Base-by-base conservation (phyloP, 164 flowering plant species). In the Liriodendron chinense region DNA sequence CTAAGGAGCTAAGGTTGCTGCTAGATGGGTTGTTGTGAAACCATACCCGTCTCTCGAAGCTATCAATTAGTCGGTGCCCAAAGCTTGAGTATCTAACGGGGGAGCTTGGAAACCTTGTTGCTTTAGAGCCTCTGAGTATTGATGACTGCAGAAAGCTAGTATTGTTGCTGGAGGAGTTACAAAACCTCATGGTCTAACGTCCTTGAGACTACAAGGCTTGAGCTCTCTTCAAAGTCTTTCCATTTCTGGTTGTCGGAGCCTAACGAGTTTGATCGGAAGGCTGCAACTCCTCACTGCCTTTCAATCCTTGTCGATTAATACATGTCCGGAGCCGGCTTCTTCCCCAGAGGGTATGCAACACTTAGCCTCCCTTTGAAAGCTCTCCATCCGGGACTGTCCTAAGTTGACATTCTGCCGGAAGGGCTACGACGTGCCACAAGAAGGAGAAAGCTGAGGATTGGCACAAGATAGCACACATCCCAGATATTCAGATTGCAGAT, bases 81-180 rank as follows among this genome's bases (percentile, higher is more conserved):
- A 64, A 78, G 7, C 24, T 79, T 68, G 10, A 68, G 66, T 14
- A 59, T 69, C 50, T 66, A 53, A 12, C 18, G 0, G 62, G 20
- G 25, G 72, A 73, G 70, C n/a, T 80, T 5, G 71, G 24, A 23
- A 43, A 48, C 63, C 82, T 76, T 20, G 50, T 24, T 23, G 47
- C 64, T 47, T 68, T 80, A 7, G 70, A 65, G 23, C 26, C 65
- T 1, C 34, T 80, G 71, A 64, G 23, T 47, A 70, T 80, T 73
- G 7, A 66, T 20, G 70, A 65, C 56, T 80, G 82, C 65, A 26
- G 65, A n/a, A n/a, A 73, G n/a, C 75, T 77, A 1, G 0, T 25
- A 5, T 34, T 28, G 26, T 62, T 77, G 59, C 71, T 77, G 18
- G 10, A 56, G 4, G 75, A 67, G 3, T 24, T 77, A 24, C 22